Conservation (phyloP, 192 early-diverging fungal genomes). For the Gonapodya prolifera region DNA sequence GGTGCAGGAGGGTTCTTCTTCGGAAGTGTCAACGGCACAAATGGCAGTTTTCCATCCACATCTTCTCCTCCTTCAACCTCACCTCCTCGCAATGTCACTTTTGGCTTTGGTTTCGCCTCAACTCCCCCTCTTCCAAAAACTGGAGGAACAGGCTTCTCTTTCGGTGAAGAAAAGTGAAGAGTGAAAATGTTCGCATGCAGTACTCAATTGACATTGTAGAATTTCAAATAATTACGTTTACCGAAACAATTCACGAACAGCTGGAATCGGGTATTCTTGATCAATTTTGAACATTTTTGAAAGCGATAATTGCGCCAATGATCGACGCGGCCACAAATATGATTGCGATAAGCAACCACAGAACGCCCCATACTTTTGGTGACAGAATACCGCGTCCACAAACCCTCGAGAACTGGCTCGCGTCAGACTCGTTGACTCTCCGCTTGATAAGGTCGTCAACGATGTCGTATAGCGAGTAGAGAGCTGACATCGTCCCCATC, state of each 20-base stretch:
- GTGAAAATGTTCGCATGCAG: too few species aligned
- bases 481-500: constrained; percentile 69
- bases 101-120: neutral
- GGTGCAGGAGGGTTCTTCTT: too few species aligned
- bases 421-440: constrained; percentile 93
- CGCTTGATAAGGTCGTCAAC: constrained; percentile 79
- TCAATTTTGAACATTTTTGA: constrained; percentile 26
- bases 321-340: constrained; percentile 69
- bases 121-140: neutral
- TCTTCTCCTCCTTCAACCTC: neutral
- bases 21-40: too few species aligned
- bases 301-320: constrained; percentile 61
- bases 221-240: too few species aligned
- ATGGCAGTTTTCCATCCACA: too few species aligned
- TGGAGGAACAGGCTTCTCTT: neutral
- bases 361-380: constrained; percentile 72
- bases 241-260: too few species aligned
- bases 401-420: constrained; percentile 65
- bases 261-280: neutral
- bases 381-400: constrained; percentile 50
- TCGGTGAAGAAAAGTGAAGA: neutral
- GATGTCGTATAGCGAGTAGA: constrained; percentile 94
- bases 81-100: neutral
- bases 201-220: too few species aligned
- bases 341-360: constrained; percentile 83